Evolutionary conservation across 1,284 basidiomycete genomes (phyloP).

Genomic region (Coniophora puteana): DNA sequence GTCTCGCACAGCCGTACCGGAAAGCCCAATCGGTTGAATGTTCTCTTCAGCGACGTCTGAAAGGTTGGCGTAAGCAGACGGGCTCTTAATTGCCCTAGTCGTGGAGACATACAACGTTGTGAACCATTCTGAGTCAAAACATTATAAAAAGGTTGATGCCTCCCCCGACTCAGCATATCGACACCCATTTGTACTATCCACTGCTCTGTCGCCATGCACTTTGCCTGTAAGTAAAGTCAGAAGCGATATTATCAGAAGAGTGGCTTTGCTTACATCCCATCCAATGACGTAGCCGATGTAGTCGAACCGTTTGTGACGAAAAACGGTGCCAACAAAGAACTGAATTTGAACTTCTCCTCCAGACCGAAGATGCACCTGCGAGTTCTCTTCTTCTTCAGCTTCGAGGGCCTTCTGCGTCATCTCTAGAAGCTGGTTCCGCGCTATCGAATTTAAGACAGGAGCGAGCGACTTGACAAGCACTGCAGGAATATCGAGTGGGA

Average conservation of each 20-base stretch:
- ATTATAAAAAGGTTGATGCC: conserved; percentile 52
- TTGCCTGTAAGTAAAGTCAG: conserved; percentile 28
- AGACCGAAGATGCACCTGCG: conserved; percentile 24
- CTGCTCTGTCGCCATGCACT: conserved; percentile 37
- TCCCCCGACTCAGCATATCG: conserved; percentile 34
- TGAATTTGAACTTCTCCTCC: conserved; percentile 22
- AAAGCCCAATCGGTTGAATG: conserved; percentile 26
- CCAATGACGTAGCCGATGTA: conserved; percentile 48
- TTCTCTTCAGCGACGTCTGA: conserved; percentile 42
- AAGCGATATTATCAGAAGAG: not conserved
- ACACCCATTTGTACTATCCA: conserved; percentile 48
- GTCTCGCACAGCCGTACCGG: conserved; percentile 16
- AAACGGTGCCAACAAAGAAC: conserved; percentile 52
- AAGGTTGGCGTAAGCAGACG: conserved; percentile 4
- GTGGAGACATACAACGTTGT: conserved; percentile 35
- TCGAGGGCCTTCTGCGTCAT: conserved; percentile 26
- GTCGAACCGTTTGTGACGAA: conserved; percentile 37
- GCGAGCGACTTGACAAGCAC: conserved; percentile 26
- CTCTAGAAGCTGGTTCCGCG: conserved; percentile 17
- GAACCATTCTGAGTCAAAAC: conserved; percentile 36
- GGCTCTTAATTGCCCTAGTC: not conserved
- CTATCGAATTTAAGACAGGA: conserved; percentile 19
- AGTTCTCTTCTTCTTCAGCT: conserved; percentile 28
- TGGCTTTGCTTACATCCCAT: conserved; percentile 45
- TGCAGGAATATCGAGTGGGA: conserved; percentile 24